phyloP scores from a whole-genome alignment of 257 asterid species.

The Przewalskia tangutica region DNA sequence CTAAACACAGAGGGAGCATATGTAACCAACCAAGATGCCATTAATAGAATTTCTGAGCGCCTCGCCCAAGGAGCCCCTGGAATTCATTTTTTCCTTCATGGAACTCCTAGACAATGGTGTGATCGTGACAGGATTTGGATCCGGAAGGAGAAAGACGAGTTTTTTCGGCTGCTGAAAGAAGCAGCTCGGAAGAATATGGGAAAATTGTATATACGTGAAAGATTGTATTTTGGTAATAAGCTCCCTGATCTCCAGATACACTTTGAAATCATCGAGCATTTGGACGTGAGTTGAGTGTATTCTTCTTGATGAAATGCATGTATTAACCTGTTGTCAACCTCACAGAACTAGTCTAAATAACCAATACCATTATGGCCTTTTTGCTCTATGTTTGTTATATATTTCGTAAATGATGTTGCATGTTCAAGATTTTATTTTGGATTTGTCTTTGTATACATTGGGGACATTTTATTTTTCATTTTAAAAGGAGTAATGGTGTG shows the following conservation, averaged over 20 bases:
- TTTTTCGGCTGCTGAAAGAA: constrained; percentile 50
- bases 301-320: not conserved
- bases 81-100: constrained; percentile 65
- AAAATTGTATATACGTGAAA: constrained; percentile 55
- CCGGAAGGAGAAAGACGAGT: constrained; percentile 56
- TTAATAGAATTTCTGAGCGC: constrained; percentile 39
- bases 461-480: not conserved
- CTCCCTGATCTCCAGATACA: constrained; percentile 77
- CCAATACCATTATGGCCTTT: not conserved
- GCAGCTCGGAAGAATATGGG: constrained; percentile 51
- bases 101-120: constrained; percentile 92
- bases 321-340: not conserved
- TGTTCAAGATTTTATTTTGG: not conserved
- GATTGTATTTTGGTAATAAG: constrained; percentile 57
- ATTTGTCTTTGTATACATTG: not conserved
- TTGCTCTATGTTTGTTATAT: not conserved
- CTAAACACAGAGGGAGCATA: constrained; percentile 76
- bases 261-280: constrained; percentile 64
- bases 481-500: not conserved
- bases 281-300: constrained; percentile 52
- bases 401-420: not conserved
- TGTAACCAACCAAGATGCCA: constrained; percentile 48
- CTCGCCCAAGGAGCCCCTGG: constrained; percentile 37
- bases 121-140: constrained; percentile 71
- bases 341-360: not conserved